phyloP scores from a whole-genome alignment of 768 basidiomycete genomes.

The Xanthoconium stramineum region DNA sequence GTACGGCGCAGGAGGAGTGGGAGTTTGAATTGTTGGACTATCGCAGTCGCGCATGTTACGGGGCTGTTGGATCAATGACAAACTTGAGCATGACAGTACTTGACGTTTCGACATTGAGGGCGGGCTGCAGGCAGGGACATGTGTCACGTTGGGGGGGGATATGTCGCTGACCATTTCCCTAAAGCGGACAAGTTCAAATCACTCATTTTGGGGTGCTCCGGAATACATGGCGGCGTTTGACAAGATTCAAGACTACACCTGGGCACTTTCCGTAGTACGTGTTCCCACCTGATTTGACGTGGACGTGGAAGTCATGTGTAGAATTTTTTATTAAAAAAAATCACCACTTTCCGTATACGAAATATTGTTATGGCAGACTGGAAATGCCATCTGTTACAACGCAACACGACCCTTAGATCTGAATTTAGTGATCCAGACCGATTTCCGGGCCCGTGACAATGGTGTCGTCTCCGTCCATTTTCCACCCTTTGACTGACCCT shows the following conservation, averaged over 20 bases:
- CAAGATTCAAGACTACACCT: neutral
- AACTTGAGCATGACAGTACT: slow-evolving; percentile 24
- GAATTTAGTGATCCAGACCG: slow-evolving; percentile 57
- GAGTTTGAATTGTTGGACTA: slow-evolving; percentile 17
- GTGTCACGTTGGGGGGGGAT: slow-evolving; percentile 21
- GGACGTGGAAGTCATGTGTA: slow-evolving; percentile 24
- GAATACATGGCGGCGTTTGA: slow-evolving; percentile 19
- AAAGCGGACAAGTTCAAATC: slow-evolving; percentile 20
- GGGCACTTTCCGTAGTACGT: slow-evolving; percentile 4
- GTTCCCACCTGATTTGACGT: slow-evolving; percentile 26
- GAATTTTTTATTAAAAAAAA: slow-evolving; percentile 39
- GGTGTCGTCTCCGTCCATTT: slow-evolving; percentile 39
- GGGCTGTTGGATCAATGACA: slow-evolving; percentile 10
- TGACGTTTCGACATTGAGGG: slow-evolving; percentile 26
- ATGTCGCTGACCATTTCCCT: slow-evolving; percentile 30
- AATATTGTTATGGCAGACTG: slow-evolving; percentile 39
- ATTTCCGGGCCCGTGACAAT: slow-evolving; percentile 41
- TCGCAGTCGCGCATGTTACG: slow-evolving; percentile 20
- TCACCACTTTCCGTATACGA: slow-evolving; percentile 42
- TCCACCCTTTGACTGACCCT: slow-evolving; percentile 35
- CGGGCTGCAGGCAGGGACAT: slow-evolving; percentile 15
- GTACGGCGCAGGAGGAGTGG: slow-evolving; percentile 22
- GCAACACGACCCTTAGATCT: slow-evolving; percentile 73
- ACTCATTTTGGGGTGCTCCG: slow-evolving; percentile 26
- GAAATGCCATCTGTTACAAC: slow-evolving; percentile 42